Evolutionary conservation across 2,329 filamentous ascomycete species (phyloP).

Genomic region (Fusarium newnesense): DNA sequence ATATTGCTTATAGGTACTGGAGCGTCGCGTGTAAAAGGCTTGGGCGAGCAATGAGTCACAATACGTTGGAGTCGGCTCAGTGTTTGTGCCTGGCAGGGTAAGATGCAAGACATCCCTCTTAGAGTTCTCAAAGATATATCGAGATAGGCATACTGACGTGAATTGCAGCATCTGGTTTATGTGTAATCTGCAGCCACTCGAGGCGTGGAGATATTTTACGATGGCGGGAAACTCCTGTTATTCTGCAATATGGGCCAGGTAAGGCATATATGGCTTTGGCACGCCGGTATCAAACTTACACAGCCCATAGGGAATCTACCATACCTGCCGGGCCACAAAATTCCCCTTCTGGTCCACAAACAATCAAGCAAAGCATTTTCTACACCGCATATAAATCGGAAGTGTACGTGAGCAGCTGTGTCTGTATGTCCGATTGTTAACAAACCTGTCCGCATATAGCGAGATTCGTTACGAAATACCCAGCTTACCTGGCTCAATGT

Average conservation of each 20-base stretch:
- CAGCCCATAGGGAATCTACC: neutral
- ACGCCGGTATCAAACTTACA: neutral
- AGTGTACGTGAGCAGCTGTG: neutral
- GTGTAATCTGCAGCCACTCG: neutral
- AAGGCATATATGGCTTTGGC: neutral
- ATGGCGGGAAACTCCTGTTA: neutral
- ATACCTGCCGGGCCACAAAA: neutral
- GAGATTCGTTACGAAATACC: neutral
- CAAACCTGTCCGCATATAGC: neutral
- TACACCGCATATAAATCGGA: neutral
- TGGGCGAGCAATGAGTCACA: neutral
- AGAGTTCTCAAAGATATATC: too few relatives aligned
- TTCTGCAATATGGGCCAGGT: neutral
- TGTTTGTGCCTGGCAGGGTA: neutral
- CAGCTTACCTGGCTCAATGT: neutral
- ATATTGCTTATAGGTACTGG: neutral
- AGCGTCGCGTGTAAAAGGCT: neutral
- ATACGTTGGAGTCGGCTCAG: neutral
- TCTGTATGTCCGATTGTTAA: neutral
- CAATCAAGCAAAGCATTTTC: neutral
- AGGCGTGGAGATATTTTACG: neutral
- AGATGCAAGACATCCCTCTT: neutral
- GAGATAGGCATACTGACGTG: fast-evolving
- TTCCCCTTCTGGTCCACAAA: neutral
- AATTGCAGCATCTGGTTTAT: neutral